Base-by-base conservation (phyloP, 2,329 filamentous ascomycete genomes). In the Didymosphaeria variabile region DNA sequence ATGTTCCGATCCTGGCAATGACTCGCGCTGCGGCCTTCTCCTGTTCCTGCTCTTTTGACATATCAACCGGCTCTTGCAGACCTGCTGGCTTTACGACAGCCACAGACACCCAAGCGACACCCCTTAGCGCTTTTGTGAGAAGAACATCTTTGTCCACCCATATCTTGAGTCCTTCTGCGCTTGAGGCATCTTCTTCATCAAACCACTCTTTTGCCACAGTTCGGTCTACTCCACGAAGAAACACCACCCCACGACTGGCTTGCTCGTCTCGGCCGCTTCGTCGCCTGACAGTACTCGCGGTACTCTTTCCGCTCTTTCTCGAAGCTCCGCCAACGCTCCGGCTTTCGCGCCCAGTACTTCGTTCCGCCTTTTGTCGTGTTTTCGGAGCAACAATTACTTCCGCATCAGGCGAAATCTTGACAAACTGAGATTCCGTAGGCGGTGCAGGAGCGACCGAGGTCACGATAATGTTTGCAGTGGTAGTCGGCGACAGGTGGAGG, bases 301-400 rank as follows among this genome's bases (percentile, higher is more conserved):
- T 85, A 69, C 91, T 95, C 76, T 91, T 90, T 9, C 89, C 86
- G 73, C 92, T 94, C 71, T 90, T 93, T 67, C 90, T 89, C 47
- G 92, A 92, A 2, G 90, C 90, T 70, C 91, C 93, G 0, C 90
- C 86, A 9, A 94, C 90, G 74, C 94, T 97, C 60, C 90, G 86
- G 72, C 87, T 93, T 68, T 96, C 93, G 40, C 88, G 87, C n/a
- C 83, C 87, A 32, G 81, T 79, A 61, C 81, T 85, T 58, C 89
- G 87, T 3, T 88, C 83, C 36, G 85, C 81, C 76, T 92, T 93
- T 45, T 91, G 85, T 58, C 94, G 87, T 29, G 90, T 91, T 81
- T 99, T 99, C 0, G 95, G 95, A 3, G 95, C 95, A 62, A 99
- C 95, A 66, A 98, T 97, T 53, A 99, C 94, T 79, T 99, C 95